Evolutionary conservation across 257 asterid genomes (phyloP).

Genomic region (Solanum piurae): DNA sequence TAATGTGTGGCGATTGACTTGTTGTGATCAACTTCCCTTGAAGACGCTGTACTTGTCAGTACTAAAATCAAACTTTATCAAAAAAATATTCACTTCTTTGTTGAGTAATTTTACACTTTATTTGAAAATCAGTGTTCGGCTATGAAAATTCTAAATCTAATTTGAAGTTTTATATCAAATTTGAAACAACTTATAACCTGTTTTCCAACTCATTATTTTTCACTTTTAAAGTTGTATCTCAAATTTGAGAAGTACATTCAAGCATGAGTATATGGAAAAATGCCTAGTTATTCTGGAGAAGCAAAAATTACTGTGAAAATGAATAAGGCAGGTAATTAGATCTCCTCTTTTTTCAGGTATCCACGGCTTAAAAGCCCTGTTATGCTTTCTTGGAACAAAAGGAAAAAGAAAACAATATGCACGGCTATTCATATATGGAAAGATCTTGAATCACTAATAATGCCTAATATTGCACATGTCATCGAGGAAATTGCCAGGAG

Average conservation of each 20-base stretch:
- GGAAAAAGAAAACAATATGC: background rate
- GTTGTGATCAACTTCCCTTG: constrained; percentile 52
- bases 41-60: constrained; percentile 41
- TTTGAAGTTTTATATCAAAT: background rate
- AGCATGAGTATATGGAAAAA: background rate
- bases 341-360: background rate
- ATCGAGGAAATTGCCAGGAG: background rate
- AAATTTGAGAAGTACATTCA: background rate
- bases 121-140: background rate
- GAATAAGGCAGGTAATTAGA: background rate
- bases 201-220: background rate
- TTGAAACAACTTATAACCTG: background rate
- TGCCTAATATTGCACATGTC: background rate
- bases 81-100: background rate
- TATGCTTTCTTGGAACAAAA: background rate
- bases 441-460: background rate
- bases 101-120: background rate
- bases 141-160: background rate
- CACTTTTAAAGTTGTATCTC: background rate
- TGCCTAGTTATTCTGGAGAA: background rate
- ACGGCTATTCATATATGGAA: too few relatives aligned
- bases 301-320: background rate
- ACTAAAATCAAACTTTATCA: constrained; percentile 53
- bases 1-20: constrained; percentile 58
- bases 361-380: background rate